A percentile compares a stretch with the other conserved stretches of the same genome.
These are phyloP conservation scores for Tetrahymena thermophila DNA, from an alignment of 73 alveolate genomes.

Conservation along the genomic window DNA sequence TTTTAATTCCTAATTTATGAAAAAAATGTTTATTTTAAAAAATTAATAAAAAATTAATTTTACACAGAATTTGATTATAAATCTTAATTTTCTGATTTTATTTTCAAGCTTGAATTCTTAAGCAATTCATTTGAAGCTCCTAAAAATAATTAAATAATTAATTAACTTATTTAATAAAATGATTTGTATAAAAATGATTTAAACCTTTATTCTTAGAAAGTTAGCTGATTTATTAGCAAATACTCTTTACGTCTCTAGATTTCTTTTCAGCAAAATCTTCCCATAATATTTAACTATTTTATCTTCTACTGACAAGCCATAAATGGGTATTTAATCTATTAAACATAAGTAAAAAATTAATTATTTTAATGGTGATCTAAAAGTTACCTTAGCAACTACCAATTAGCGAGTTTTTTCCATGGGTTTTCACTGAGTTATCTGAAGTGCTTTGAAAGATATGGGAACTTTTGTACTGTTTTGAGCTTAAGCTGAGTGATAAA, in stretches of 20 bases:
- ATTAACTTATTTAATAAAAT: too few species aligned
- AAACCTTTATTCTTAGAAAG: background rate
- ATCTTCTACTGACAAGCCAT: background rate
- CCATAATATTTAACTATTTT: background rate
- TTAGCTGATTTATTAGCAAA: background rate
- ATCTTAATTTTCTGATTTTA: background rate
- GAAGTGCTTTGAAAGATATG: background rate
- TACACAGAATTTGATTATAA: background rate
- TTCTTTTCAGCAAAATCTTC: background rate
- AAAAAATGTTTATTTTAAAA: too few species aligned
- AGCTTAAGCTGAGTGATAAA: background rate
- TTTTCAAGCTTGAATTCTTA: background rate
- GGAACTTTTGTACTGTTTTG: background rate
- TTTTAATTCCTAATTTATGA: background rate
- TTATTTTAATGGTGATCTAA: background rate
- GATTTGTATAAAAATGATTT: background rate
- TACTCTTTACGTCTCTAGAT: background rate
- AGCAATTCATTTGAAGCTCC: background rate
- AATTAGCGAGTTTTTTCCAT: background rate
- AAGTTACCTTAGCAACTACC: background rate
- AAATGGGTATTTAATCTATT: background rate
- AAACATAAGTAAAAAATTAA: background rate
- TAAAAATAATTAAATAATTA: too few species aligned
- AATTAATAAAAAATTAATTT: too few species aligned
- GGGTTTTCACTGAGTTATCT: background rate